Percentiles rank a stretch among this genome's conserved stretches.
These are phyloP conservation scores for Trichosporon faecale DNA, from an alignment of 1,284 basidiomycete genomes.

Conservation along the genomic window DNA sequence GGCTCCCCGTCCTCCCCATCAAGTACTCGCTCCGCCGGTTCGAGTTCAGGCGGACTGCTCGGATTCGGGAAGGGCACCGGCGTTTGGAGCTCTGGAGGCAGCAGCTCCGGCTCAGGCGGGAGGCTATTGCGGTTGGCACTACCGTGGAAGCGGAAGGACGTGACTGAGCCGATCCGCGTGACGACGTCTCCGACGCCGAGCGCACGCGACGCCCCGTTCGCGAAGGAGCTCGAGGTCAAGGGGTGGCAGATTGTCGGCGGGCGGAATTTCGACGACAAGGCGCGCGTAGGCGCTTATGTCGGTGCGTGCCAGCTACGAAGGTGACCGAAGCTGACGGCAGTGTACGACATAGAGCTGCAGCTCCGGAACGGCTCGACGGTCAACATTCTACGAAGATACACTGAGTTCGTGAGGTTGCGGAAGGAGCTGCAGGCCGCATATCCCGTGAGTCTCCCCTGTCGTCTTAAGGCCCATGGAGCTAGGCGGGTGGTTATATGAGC, in stretches of 20 bases:
- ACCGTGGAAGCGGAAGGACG: background rate
- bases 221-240: constrained; percentile 35
- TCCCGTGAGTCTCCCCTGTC: constrained; percentile 30
- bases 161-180: background rate
- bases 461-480: too few species aligned
- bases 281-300: constrained; percentile 45
- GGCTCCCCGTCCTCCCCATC: background rate
- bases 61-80: background rate
- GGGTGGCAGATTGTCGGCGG: constrained; percentile 48
- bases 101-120: background rate
- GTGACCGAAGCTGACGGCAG: constrained; percentile 21
- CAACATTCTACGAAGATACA: constrained; percentile 42
- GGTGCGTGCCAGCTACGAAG: constrained; percentile 30
- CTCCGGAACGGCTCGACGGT: constrained; percentile 36
- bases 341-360: constrained; percentile 46
- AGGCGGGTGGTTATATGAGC: background rate
- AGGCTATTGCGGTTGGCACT: background rate
- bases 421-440: constrained; percentile 29
- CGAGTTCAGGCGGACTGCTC: background rate
- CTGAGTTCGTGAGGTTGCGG: constrained; percentile 42
- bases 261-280: constrained; percentile 35
- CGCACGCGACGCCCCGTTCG: constrained; percentile 28
- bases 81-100: background rate
- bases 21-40: background rate
- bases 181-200: background rate